These are phyloP conservation scores for Waitea zeae DNA, from an alignment of 1,284 basidiomycete genomes.

Conservation along the genomic window DNA sequence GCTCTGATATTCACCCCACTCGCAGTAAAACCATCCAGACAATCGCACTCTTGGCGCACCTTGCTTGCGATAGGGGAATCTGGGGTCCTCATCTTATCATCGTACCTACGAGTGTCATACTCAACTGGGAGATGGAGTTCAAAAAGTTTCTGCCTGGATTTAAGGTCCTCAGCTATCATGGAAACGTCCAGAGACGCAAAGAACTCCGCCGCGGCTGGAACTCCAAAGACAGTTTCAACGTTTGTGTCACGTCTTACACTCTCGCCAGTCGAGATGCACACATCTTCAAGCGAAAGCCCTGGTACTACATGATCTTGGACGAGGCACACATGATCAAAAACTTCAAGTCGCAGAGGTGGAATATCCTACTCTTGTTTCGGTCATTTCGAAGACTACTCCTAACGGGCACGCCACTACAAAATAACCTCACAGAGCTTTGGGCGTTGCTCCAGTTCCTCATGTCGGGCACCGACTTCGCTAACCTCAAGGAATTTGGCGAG, in stretches of 20 bases:
- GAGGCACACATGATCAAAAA: constrained; percentile 99
- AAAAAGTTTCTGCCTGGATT: constrained; percentile 96
- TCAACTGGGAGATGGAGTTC: constrained; percentile 99
- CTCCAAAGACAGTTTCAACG: constrained; percentile 85
- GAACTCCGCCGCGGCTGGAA: constrained; percentile 92
- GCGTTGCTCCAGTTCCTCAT: constrained; percentile 90
- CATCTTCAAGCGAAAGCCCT: constrained; percentile 88
- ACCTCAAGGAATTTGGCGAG: constrained; percentile 86
- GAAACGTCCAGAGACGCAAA: constrained; percentile 80
- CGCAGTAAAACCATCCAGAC: constrained; percentile 93
- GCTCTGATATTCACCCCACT: constrained; percentile 4
- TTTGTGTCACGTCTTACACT: constrained; percentile 92
- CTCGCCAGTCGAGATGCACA: constrained; percentile 86
- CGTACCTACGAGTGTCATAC: constrained; percentile 86
- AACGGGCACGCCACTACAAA: constrained; percentile 91
- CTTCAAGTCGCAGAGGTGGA: constrained; percentile 92
- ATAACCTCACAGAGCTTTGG: constrained; percentile 94
- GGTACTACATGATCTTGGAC: constrained; percentile 95
- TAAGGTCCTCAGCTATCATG: constrained; percentile 85
- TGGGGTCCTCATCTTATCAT: constrained; percentile 97
- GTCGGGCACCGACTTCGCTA: constrained; percentile 87
- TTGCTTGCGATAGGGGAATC: constrained; percentile 87
- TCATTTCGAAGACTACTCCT: constrained; percentile 78
- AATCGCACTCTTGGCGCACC: constrained; percentile 80
- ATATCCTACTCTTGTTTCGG: constrained; percentile 86